Percentiles rank a stretch among this genome's conserved stretches.
These are phyloP conservation scores for Xylaria digitata DNA, from an alignment of 2,329 filamentous ascomycete genomes.

Conservation along the genomic window DNA sequence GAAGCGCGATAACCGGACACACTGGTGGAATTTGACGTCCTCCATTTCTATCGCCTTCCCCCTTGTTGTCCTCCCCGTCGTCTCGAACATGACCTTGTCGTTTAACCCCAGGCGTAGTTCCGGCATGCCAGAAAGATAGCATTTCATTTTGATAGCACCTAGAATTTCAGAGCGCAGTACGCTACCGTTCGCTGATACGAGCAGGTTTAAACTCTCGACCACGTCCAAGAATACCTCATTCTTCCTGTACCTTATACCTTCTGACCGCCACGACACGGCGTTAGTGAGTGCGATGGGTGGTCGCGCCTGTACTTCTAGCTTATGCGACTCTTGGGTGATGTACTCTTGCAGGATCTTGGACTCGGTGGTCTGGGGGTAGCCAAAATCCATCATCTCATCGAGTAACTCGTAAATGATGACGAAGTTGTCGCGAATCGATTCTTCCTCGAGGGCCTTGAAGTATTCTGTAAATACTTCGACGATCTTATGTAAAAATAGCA, in stretches of 20 bases:
- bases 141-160: conserved; percentile 99
- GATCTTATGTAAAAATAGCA: conserved; percentile 96
- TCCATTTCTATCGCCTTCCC: conserved; percentile 99
- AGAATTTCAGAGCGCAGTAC: conserved; percentile 96
- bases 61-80: conserved; percentile 89
- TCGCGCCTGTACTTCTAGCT: conserved; percentile 94
- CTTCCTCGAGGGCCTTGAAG: conserved; percentile 98
- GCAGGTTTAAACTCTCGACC: conserved; percentile 93
- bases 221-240: conserved; percentile 99
- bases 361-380: conserved; percentile 98
- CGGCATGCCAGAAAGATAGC: conserved; percentile 97
- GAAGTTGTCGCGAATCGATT: conserved; percentile 99
- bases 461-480: conserved; percentile 99
- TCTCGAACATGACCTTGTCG: conserved; percentile 99
- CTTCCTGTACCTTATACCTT: conserved; percentile 98
- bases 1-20: conserved; percentile 92
- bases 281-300: conserved; percentile 98
- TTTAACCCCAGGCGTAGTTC: conserved; percentile 94
- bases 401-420: conserved; percentile 98
- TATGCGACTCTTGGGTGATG: conserved; percentile 99
- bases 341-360: conserved; percentile 99
- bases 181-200: conserved; percentile 94
- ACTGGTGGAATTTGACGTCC: conserved; percentile 99
- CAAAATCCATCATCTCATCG: conserved; percentile 99
- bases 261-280: conserved; percentile 96